Evolutionary conservation across 306 rosid species (phyloP).

Genomic region (Gastrolobium bilobum): DNA sequence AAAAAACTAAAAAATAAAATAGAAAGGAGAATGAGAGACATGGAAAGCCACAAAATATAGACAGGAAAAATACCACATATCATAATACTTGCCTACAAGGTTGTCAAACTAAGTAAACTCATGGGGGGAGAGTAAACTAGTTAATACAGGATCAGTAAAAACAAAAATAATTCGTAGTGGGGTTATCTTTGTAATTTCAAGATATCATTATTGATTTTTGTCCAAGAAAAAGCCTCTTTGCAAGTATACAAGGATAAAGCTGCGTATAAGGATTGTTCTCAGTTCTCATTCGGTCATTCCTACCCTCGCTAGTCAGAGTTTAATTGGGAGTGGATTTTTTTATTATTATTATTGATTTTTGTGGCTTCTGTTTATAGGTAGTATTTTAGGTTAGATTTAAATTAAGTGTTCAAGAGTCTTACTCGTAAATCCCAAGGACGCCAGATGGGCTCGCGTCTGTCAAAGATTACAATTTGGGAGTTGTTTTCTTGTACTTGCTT

Average conservation of each 20-base stretch:
- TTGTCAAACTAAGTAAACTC: slow-evolving; percentile 12
- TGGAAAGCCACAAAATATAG: neutral
- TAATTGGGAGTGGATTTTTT: too few relatives aligned
- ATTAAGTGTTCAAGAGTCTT: neutral
- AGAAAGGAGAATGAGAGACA: slow-evolving; percentile 1
- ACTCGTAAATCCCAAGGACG: neutral
- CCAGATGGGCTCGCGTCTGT: neutral
- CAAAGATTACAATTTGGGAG: neutral
- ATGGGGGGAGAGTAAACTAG: neutral
- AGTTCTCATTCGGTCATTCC: too few relatives aligned
- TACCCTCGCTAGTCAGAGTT: too few relatives aligned
- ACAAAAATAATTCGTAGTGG: neutral
- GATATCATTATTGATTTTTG: neutral
- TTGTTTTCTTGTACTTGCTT: neutral
- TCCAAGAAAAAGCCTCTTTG: too few relatives aligned
- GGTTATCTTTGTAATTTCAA: neutral
- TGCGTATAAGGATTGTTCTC: too few relatives aligned
- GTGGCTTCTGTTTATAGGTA: neutral
- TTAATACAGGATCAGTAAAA: neutral
- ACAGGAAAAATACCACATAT: slow-evolving; percentile 10
- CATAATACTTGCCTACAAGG: slow-evolving; percentile 14
- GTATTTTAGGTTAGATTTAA: neutral
- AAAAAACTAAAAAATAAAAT: neutral
- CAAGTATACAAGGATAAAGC: too few relatives aligned
- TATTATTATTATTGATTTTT: neutral